Percentiles rank a stretch among this genome's conserved stretches.
Evolutionary conservation across 1,139 yeast genomes (phyloP).

Genomic region (Saccharomycopsis hybrid): DNA sequence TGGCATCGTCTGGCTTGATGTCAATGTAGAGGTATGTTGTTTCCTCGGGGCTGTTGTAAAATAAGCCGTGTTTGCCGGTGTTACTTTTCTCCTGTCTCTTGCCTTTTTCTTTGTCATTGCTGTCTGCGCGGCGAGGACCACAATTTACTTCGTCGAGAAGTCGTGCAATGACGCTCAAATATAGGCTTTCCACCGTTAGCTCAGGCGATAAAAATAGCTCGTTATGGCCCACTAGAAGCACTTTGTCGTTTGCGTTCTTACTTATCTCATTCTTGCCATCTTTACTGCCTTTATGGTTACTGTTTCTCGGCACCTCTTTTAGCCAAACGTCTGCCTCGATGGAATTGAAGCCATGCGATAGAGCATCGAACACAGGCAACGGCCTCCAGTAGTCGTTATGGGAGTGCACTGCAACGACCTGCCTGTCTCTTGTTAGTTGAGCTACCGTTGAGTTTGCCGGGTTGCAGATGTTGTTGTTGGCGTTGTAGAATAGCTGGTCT

Average conservation of each 20-base stretch:
- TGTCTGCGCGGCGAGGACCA: conserved; percentile 20
- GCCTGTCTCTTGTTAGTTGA: conserved; percentile 42
- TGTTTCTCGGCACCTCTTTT: conserved; percentile 27
- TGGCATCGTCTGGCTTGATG: conserved; percentile 37
- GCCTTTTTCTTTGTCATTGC: background rate
- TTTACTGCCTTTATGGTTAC: background rate
- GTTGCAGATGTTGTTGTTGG: conserved; percentile 10
- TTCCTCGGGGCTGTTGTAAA: conserved; percentile 34
- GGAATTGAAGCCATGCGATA: conserved; percentile 51
- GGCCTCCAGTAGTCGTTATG: conserved; percentile 74
- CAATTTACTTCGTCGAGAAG: conserved; percentile 42
- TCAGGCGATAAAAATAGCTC: conserved; percentile 38
- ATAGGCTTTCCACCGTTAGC: conserved; percentile 44
- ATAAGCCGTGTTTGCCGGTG: conserved; percentile 34
- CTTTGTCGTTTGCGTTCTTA: conserved; percentile 29
- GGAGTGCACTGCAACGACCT: conserved; percentile 51
- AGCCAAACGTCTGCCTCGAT: conserved; percentile 73
- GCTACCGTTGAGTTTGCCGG: conserved; percentile 19
- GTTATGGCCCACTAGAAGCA: conserved; percentile 64
- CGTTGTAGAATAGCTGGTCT: conserved; percentile 7
- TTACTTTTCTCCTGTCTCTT: conserved; percentile 1
- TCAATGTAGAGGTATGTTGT: conserved; percentile 43
- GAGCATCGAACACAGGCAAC: conserved; percentile 56
- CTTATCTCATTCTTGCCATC: too few relatives aligned
- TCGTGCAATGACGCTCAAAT: conserved; percentile 45